These are phyloP conservation scores for Phaffomyces thermotolerans DNA, from an alignment of 805 yeast genomes.

Conservation along the genomic window DNA sequence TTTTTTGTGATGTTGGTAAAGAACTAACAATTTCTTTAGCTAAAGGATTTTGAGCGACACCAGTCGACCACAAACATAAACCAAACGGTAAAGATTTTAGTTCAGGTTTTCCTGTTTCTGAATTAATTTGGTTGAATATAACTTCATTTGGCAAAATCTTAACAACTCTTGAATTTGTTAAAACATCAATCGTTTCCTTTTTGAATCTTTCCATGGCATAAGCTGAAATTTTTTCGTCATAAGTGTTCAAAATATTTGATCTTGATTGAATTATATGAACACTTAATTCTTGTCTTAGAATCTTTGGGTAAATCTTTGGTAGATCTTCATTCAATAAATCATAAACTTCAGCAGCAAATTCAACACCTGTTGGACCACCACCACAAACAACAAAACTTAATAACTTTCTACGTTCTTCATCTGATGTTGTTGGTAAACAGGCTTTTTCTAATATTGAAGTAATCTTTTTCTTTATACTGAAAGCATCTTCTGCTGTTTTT, in stretches of 20 bases:
- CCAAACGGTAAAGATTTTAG: constrained; percentile 55
- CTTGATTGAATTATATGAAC: constrained; percentile 67
- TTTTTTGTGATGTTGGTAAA: constrained; percentile 43
- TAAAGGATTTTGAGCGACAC: constrained; percentile 59
- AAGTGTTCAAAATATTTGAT: constrained; percentile 59
- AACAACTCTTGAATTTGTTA: constrained; percentile 58
- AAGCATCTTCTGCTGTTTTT: constrained; percentile 63
- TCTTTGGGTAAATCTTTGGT: constrained; percentile 47
- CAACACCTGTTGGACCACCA: constrained; percentile 74
- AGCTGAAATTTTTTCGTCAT: constrained; percentile 55
- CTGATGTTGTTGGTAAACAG: constrained; percentile 56
- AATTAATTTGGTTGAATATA: constrained; percentile 44
- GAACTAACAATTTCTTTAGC: constrained; percentile 47
- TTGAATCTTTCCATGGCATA: constrained; percentile 59
- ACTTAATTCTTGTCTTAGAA: constrained; percentile 54
- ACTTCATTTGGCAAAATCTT: constrained; percentile 51
- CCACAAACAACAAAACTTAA: constrained; percentile 64
- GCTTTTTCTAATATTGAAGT: constrained; percentile 53
- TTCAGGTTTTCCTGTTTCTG: constrained; percentile 32
- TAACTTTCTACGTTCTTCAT: constrained; percentile 53
- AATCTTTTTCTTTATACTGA: constrained; percentile 46
- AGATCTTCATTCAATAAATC: constrained; percentile 63
- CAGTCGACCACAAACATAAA: constrained; percentile 69
- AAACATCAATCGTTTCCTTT: constrained; percentile 54
- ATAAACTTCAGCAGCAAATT: constrained; percentile 64